Percentiles rank a stretch among this genome's conserved stretches.
Conservation (phyloP, 352 stramenopile genomes). For the Globisporangium echinulatum region DNA sequence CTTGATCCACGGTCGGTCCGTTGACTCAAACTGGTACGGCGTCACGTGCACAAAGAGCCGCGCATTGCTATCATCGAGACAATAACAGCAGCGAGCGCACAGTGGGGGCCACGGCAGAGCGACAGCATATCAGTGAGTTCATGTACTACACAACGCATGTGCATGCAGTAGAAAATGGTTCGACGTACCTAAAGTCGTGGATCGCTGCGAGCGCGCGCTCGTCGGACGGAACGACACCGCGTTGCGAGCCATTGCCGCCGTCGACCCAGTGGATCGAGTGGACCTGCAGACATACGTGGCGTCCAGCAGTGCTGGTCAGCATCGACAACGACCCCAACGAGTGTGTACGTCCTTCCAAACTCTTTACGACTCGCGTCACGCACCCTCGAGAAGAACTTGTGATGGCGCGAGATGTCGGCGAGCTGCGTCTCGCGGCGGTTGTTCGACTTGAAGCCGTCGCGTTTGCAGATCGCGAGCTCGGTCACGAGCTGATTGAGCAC, state of each 20-base stretch:
- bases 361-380: too few relatives aligned
- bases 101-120: background rate
- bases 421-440: conserved; percentile 12
- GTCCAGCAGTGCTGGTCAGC: background rate
- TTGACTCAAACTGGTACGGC: conserved; percentile 49
- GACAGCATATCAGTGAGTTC: conserved; percentile 1
- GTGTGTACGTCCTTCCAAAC: conserved; percentile 2
- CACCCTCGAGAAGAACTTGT: conserved; percentile 29
- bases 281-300: conserved; percentile 21
- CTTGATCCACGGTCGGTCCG: conserved; percentile 46
- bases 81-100: too few relatives aligned
- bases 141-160: background rate
- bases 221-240: conserved; percentile 29
- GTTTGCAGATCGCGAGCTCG: conserved; percentile 36
- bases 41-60: conserved; percentile 56
- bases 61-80: conserved; percentile 17
- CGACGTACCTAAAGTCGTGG: conserved; percentile 26
- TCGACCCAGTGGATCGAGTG: conserved; percentile 63
- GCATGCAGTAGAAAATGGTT: background rate
- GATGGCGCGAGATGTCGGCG: conserved; percentile 1
- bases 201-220: conserved; percentile 29
- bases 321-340: background rate
- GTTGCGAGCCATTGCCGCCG: conserved; percentile 44
- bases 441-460: conserved; percentile 10
- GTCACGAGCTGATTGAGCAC: conserved; percentile 71